Evolutionary conservation across 2,329 filamentous ascomycete genomes (phyloP), one percentile per base, ranked within the genome.

Genomic region (Chaetoscypha palmicola): DNA sequence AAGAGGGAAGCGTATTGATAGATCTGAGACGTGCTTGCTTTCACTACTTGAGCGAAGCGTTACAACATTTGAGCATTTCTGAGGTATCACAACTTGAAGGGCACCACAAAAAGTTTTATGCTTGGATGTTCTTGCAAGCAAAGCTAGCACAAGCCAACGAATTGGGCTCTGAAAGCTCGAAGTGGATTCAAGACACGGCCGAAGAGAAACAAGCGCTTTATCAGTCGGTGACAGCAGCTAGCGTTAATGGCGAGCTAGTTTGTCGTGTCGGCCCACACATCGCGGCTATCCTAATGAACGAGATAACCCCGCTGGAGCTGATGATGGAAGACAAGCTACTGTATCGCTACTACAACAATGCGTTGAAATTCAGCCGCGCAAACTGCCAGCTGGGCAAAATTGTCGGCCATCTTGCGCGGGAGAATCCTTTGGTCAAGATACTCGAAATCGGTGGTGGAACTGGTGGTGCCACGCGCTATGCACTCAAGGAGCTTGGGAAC

Each of bases 391-490:
- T 38, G 2, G n/a, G 3, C 2, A 2, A 21, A 8, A 10, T 40
- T 20, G 3, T 38, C 1, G 19, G 26, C 7, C 14, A 23, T 11
- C 9, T 10, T 19, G 40, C 28, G 11, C 47, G 50, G 22, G 48
- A 54, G 34, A 40, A 48, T 19, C 48, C 50, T 2, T 41, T 38
- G 9, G 16, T 47, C 21, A 46, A 48, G 30, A 43, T 56, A 35
- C 49, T 57, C 7, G 52, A 57, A 38, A 46, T 55, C n/a, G 45
- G 47, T 12, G 48, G 40, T n/a, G 52, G 51, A 14, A 53, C 49
- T 5, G 50, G 46, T 24, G 45, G 33, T 26, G 16, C 30, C 1
- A 46, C 49, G 8, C 24, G n/a, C 7, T 8, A 22, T 11, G 41
- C 45, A 11, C 41, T 9, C 50, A 51, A 12, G 45, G 11, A 20